Base-by-base conservation (phyloP, 1,139 yeast species). In the Debaryomycetaceae sp. region DNA sequence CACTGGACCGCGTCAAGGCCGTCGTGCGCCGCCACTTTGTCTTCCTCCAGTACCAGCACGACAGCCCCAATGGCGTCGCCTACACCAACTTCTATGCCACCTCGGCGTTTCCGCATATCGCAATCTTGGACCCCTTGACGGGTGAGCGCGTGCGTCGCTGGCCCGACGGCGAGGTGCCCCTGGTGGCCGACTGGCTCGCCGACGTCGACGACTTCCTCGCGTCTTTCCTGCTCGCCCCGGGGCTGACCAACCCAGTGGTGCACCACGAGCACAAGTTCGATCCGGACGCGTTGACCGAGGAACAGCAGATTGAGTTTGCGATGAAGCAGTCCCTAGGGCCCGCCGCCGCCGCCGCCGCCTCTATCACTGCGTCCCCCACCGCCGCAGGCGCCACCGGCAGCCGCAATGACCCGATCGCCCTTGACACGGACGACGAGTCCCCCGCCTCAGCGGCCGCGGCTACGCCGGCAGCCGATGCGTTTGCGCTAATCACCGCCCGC, bases 101-200 rank as follows among this genome's bases (percentile, higher is more conserved):
- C 3, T 72, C 71, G 17, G 69, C 60, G 19, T 81, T 65, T 48
- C 99, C 99, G 1, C 96, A 91, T 51, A 78, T 93, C 25, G 86
- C 96, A 2, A 84, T 93, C 25, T 54, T 93, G 34, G 99, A 93
- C 51, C 96, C 98, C 2, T 75, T 89, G 51, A 91, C 98, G 0
- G 97, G 97, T 10, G 98, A 91, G 56, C 68, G 95, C 38, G 72
- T 86, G 34, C 71, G 72, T 43, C 67, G 66, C 37, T 89, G 96
- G 95, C 45, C 48, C 10, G 71, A 71, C 29, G 77, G 76, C 10
- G 59, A 51, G 26, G 79, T 78, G 2, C 94, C 93, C 0, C 58
- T 60, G 22, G 65, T 71, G 1, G 65, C 58, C 10, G 58, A 55
- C 16, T 89, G 91, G 77, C 51, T 80, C 13, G 68, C 70, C 25